A percentile compares a stretch with the other conserved stretches of the same genome.
Conservation (phyloP, 768 basidiomycete species). For the Mycena polygramma region DNA sequence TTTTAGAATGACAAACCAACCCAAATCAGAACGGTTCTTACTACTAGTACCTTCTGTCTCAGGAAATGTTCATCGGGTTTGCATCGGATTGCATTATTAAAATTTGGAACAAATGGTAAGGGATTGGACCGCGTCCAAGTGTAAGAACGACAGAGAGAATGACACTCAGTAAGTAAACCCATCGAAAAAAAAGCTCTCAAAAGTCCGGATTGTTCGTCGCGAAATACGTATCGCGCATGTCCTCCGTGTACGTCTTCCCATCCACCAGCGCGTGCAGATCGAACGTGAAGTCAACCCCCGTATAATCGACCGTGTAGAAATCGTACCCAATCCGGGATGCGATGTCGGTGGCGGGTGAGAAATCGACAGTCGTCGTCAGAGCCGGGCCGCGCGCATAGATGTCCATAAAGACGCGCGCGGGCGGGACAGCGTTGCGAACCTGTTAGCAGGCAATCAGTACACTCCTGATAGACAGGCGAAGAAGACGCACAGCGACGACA, state of each 20-base stretch:
- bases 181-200: not conserved
- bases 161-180: too few relatives aligned
- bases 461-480: not conserved
- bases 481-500: slow-evolving; percentile 45
- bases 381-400: slow-evolving; percentile 41
- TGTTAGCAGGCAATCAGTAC: slow-evolving; percentile 19
- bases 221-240: slow-evolving; percentile 45
- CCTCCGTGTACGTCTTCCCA: slow-evolving; percentile 47
- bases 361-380: slow-evolving; percentile 45
- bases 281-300: slow-evolving; percentile 47
- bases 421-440: slow-evolving; percentile 45
- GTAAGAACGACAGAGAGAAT: too few relatives aligned
- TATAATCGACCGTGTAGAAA: slow-evolving; percentile 46
- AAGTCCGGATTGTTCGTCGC: slow-evolving; percentile 42
- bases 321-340: slow-evolving; percentile 46
- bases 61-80: too few relatives aligned
- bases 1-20: too few relatives aligned
- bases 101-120: too few relatives aligned
- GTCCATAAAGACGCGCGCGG: slow-evolving; percentile 46
- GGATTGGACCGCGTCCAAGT: too few relatives aligned
- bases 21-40: too few relatives aligned
- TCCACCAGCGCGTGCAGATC: slow-evolving; percentile 46
- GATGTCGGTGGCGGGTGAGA: slow-evolving; percentile 41
- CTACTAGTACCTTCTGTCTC: too few relatives aligned
- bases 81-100: too few relatives aligned